phyloP scores from a whole-genome alignment of 192 early-diverging fungal genomes.

The Coemansia sp. region DNA sequence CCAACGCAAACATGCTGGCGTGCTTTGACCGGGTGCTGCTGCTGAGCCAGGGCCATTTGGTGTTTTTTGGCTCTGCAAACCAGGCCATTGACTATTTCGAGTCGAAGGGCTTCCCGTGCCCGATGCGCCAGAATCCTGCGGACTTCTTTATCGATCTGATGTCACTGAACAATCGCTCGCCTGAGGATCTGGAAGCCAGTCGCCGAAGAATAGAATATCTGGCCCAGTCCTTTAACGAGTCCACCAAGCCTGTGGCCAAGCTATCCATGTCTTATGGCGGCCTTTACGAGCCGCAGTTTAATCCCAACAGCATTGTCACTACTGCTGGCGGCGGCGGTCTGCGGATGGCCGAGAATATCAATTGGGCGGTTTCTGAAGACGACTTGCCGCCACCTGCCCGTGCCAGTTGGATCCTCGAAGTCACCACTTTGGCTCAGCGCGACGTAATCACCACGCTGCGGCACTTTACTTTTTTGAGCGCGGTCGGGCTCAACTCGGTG shows the following conservation, averaged over 20 bases:
- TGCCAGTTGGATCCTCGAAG: conserved; percentile 41
- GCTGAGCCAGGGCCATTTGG: conserved; percentile 73
- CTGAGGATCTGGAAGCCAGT: conserved; percentile 37
- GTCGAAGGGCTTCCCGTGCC: conserved; percentile 75
- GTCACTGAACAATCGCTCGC: conserved; percentile 54
- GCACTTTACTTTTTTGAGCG: conserved; percentile 44
- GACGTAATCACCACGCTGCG: conserved; percentile 46
- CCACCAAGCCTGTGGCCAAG: conserved; percentile 28
- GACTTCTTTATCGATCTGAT: conserved; percentile 66
- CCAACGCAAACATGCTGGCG: conserved; percentile 84
- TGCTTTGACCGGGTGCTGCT: conserved; percentile 89
- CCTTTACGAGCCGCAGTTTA: conserved; percentile 36
- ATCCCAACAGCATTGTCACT: conserved; percentile 14
- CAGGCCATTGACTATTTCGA: conserved; percentile 69
- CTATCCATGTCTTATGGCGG: conserved; percentile 50
- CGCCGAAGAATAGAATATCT: conserved; percentile 37
- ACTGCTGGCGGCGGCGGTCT: conserved; percentile 13
- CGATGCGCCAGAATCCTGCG: conserved; percentile 86
- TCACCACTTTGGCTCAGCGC: conserved; percentile 39
- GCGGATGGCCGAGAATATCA: conserved; percentile 3
- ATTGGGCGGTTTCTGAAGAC: conserved; percentile 19
- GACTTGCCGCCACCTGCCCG: conserved; percentile 29
- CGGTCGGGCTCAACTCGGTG: conserved; percentile 49
- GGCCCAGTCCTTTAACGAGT: conserved; percentile 25
- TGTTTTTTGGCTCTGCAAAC: conserved; percentile 77